Evolutionary conservation across 441 rosid genomes (phyloP).

Genomic region (Croton laevigatus): DNA sequence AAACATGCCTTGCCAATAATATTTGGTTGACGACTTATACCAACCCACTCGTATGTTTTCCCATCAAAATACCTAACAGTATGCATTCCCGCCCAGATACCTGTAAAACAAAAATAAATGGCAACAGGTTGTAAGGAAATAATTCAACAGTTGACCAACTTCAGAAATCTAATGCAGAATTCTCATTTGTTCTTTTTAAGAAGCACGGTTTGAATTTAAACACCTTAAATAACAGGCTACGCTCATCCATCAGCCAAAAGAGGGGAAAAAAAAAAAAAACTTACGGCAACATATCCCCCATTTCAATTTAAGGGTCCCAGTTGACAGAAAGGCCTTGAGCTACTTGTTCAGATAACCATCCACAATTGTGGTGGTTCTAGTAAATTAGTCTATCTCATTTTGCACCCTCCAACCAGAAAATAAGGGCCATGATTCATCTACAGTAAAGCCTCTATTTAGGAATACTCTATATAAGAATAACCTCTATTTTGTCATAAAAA

Average conservation of each 20-base stretch:
- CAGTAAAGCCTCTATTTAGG: too few relatives aligned
- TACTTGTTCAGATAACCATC: background rate
- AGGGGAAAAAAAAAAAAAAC: too few relatives aligned
- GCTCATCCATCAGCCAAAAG: background rate
- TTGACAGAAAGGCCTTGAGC: background rate
- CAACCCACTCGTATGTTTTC: conserved; percentile 97
- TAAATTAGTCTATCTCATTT: background rate
- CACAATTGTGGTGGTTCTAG: background rate
- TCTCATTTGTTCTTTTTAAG: background rate
- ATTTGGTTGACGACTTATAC: conserved; percentile 96
- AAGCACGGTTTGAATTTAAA: background rate
- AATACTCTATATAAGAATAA: too few relatives aligned
- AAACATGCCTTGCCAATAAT: conserved; percentile 73
- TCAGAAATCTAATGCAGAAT: background rate
- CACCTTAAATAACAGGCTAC: background rate
- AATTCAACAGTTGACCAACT: background rate
- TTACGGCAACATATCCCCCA: too few relatives aligned
- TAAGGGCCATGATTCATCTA: background rate
- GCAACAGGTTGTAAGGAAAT: conserved; percentile 1
- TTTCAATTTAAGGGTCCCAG: background rate
- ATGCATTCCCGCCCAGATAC: conserved; percentile 99
- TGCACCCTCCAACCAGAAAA: background rate
- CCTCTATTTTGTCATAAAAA: too few relatives aligned
- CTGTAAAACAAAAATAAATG: conserved; percentile 37
- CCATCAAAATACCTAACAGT: conserved; percentile 98